Base-by-base conservation (phyloP, 306 rosid species). In the Fagus sylvatica region DNA sequence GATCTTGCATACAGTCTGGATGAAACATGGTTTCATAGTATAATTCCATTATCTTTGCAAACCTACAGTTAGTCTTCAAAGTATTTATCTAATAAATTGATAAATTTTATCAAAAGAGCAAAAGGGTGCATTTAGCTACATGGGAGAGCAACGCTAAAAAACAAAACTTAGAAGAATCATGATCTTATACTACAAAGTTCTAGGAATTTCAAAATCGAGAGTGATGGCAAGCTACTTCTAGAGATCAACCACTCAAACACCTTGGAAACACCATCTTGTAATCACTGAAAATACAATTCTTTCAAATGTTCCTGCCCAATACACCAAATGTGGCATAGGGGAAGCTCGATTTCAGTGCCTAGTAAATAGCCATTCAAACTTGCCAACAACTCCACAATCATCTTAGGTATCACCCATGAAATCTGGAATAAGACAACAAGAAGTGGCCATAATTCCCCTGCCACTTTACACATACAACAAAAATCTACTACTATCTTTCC, bases 1-100 rank as follows among this genome's bases (percentile, higher is more conserved):
- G 42, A 55, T 73, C 53, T 34, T 48, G 42, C 53, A 73, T 36
- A 51, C 53, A 40, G 22, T 56, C 72, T 64, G 40, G 66, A 65
- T 70, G 72, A 53, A 48, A 42, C 75, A 34, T 71, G 12, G 40
- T 42, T 37, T 74, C 9, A 12, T 42, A 12, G 1, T 78, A 7
- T 77, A n/a, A 2, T 37, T 37, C 13, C 46, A 17, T 65, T 37
- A 2, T 51, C 48, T 10, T 8, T 6, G 3, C 28, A 0, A 7
- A 15, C 48, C 2, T 30, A 8, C 10, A 3, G 42, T 10, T 37
- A 65, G 49, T 37, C 30, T 17, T 37, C 12, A 65, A 65, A 65
- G 48, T 3, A 65, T 6, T 36, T 65, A 19, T 57, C 8, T 65
- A 36, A 65, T 4, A 4, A 62, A 34, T n/a, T 62, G 13, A 62